A percentile compares a stretch with the other conserved stretches of the same genome.
These are phyloP conservation scores for Leccinum variicolor DNA, from an alignment of 768 basidiomycete species.

Conservation along the genomic window DNA sequence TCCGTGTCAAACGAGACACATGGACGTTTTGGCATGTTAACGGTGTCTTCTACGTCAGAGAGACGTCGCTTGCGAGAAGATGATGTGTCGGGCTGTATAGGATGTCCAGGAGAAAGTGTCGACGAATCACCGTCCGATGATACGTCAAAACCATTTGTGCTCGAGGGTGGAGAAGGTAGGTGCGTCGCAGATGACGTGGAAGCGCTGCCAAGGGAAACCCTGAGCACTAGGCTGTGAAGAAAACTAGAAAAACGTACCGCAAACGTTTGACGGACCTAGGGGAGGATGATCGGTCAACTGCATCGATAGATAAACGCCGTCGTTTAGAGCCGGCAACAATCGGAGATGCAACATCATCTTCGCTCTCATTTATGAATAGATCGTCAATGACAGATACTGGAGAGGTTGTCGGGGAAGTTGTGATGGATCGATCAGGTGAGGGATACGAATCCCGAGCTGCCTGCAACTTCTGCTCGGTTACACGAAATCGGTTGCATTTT, in stretches of 20 bases:
- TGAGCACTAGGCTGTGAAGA: fast-evolving
- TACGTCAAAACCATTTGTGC: neutral
- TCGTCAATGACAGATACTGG: slow-evolving; percentile 10
- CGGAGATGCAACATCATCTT: slow-evolving; percentile 13
- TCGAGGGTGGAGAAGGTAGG: slow-evolving; percentile 17
- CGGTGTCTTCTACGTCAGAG: slow-evolving; percentile 29
- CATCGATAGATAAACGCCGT: slow-evolving; percentile 1
- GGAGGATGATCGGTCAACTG: neutral
- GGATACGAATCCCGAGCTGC: slow-evolving; percentile 7
- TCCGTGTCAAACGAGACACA: slow-evolving; percentile 11
- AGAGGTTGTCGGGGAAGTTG: slow-evolving; percentile 6
- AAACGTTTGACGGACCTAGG: slow-evolving; percentile 19
- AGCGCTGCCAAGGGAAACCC: neutral
- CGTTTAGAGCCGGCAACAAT: slow-evolving; percentile 24
- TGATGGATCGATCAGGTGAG: slow-evolving; percentile 12
- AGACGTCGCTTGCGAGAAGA: slow-evolving; percentile 34
- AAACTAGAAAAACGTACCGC: slow-evolving; percentile 10
- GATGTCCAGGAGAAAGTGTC: neutral
- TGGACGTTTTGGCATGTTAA: slow-evolving; percentile 27
- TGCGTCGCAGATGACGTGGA: neutral
- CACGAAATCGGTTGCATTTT: neutral
- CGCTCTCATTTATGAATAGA: slow-evolving; percentile 8
- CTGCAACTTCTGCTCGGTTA: slow-evolving; percentile 1
- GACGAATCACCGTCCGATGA: neutral
- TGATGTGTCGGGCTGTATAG: neutral